These are phyloP conservation scores for Triticum urartu DNA, from an alignment of 176 grass and related monocot genomes.

Conservation along the genomic window DNA sequence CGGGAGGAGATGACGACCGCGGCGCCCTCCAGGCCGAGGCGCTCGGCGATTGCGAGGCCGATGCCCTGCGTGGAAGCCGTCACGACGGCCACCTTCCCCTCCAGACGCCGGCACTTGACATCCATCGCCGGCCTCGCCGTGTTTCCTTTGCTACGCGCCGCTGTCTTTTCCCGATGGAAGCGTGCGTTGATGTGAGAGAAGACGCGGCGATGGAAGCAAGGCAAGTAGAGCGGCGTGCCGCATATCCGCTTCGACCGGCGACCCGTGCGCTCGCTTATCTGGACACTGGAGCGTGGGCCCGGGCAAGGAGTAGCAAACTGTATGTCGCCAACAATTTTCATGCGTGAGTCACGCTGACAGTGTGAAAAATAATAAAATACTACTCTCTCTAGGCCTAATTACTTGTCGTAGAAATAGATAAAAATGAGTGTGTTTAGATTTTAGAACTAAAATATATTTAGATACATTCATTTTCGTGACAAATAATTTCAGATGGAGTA, in stretches of 20 bases:
- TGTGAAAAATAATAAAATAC: no score
- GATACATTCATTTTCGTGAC: no score
- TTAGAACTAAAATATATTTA: no score
- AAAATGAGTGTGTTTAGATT: no score
- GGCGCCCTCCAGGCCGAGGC: slow-evolving; percentile 85
- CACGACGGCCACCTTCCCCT: slow-evolving; percentile 90
- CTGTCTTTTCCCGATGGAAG: neutral
- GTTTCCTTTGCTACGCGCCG: neutral
- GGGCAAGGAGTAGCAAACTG: no score
- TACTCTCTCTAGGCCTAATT: no score
- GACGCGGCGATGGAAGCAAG: slow-evolving; percentile 22
- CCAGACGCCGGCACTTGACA: slow-evolving; percentile 56
- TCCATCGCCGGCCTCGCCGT: slow-evolving; percentile 28
- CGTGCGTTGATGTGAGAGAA: neutral
- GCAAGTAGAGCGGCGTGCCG: neutral
- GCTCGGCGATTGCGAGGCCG: slow-evolving; percentile 80
- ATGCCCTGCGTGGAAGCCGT: slow-evolving; percentile 92
- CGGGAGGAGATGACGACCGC: slow-evolving; percentile 91
- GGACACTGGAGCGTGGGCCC: no score
- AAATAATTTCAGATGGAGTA: no score
- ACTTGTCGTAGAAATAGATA: no score
- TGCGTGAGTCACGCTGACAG: no score
- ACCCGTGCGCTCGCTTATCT: neutral
- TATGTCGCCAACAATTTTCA: no score
- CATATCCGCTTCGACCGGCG: neutral